Evolutionary conservation across 257 asterid genomes (phyloP).

Genomic region (Cordia subcordata): DNA sequence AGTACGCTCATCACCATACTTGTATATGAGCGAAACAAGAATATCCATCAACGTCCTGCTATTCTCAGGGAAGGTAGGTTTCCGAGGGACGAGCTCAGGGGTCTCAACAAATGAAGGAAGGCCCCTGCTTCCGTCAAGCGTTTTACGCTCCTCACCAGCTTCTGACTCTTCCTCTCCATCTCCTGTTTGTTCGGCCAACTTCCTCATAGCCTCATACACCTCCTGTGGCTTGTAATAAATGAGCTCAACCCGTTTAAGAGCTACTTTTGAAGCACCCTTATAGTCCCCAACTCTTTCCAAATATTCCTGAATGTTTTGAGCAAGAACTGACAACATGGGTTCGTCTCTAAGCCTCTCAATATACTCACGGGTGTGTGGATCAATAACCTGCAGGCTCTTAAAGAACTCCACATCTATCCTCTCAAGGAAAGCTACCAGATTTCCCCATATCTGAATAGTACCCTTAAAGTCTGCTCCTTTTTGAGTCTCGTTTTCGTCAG

Average conservation of each 20-base stretch:
- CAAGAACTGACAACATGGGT: constrained; percentile 72
- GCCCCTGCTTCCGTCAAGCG: constrained; percentile 52
- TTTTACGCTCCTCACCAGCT: constrained; percentile 55
- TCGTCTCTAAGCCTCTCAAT: constrained; percentile 92
- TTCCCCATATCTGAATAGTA: constrained; percentile 87
- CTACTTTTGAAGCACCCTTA: constrained; percentile 92
- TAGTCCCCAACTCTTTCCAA: constrained; percentile 53
- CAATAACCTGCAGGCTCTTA: constrained; percentile 92
- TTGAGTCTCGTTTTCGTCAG: constrained; percentile 89
- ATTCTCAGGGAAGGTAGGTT: constrained; percentile 77
- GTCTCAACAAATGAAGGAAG: constrained; percentile 63
- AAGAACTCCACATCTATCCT: constrained; percentile 82
- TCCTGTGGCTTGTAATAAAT: constrained; percentile 91
- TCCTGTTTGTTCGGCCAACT: constrained; percentile 61
- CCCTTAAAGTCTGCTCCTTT: constrained; percentile 71
- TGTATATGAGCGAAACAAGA: constrained; percentile 76
- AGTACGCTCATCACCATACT: constrained; percentile 85
- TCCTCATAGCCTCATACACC: constrained; percentile 94
- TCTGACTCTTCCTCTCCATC: constrained; percentile 38
- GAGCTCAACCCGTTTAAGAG: constrained; percentile 89
- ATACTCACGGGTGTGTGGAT: constrained; percentile 93
- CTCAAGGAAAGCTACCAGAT: constrained; percentile 86
- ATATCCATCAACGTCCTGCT: constrained; percentile 76
- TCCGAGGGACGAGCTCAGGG: constrained; percentile 83
- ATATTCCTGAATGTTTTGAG: constrained; percentile 87